Evolutionary conservation across 2,329 filamentous ascomycete genomes (phyloP).

Genomic region (Monascus ruber): DNA sequence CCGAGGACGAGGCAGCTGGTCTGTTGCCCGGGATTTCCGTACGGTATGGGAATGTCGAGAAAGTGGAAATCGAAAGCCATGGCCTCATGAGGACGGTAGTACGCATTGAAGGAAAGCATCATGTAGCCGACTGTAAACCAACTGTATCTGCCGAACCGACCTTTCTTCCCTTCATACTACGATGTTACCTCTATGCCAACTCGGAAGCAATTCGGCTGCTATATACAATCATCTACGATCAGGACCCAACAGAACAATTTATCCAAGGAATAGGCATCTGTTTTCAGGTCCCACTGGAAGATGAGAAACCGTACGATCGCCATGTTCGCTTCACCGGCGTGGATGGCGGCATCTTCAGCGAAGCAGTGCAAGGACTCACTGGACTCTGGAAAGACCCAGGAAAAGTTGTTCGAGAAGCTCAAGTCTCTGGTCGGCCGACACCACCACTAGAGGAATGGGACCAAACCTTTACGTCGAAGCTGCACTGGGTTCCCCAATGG

Average conservation of each 20-base stretch:
- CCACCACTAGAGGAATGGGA: conserved; percentile 39
- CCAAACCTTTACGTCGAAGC: conserved; percentile 31
- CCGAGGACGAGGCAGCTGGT: no score
- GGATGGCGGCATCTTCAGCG: conserved; percentile 44
- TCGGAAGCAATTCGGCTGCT: conserved; percentile 3
- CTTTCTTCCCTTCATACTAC: conserved; percentile 8
- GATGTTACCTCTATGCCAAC: conserved; percentile 8
- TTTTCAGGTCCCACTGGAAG: conserved; percentile 44
- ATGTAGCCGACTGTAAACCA: no score
- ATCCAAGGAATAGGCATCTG: conserved; percentile 34
- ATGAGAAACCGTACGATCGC: conserved; percentile 46
- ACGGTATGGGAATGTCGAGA: no score
- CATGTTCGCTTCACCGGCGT: conserved; percentile 47
- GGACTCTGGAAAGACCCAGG: conserved; percentile 49
- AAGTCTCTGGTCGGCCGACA: conserved; percentile 38
- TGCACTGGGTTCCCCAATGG: conserved; percentile 50
- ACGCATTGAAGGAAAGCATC: no score
- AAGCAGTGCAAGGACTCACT: conserved; percentile 50
- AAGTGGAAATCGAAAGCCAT: no score
- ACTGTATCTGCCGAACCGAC: no score
- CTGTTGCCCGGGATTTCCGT: no score
- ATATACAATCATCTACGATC: conserved; percentile 8
- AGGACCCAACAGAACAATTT: conserved; percentile 3
- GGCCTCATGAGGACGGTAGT: no score
- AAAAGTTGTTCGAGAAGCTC: conserved; percentile 35